Evolutionary conservation across 805 yeast genomes (phyloP).

Genomic region (Teunomyces funiuensis): DNA sequence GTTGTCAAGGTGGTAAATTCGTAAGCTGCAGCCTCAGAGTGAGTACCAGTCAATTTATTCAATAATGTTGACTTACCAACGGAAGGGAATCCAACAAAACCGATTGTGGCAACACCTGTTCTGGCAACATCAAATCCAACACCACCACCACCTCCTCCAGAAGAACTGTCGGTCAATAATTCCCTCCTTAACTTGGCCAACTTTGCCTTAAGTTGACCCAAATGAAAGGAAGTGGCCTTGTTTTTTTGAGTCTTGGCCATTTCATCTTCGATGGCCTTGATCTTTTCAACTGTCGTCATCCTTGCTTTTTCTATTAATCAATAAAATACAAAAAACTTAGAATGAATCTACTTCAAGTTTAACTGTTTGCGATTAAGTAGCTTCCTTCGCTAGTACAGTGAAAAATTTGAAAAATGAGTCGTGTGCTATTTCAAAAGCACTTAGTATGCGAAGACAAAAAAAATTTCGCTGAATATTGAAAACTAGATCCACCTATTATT

Average conservation of each 20-base stretch:
- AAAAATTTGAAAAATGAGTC: slow-evolving; percentile 14
- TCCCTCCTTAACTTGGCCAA: slow-evolving; percentile 94
- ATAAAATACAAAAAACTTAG: background rate
- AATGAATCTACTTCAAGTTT: background rate
- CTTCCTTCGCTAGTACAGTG: slow-evolving; percentile 2
- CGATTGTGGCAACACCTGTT: slow-evolving; percentile 96
- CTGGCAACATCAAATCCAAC: slow-evolving; percentile 97
- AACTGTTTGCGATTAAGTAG: background rate
- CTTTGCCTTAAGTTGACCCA: slow-evolving; percentile 96
- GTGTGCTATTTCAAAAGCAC: slow-evolving; percentile 13
- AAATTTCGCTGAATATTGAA: slow-evolving; percentile 13
- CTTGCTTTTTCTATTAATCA: slow-evolving; percentile 5
- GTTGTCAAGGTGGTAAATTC: slow-evolving; percentile 97
- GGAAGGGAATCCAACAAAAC: slow-evolving; percentile 97
- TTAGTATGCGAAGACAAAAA: slow-evolving; percentile 11
- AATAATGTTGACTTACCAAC: slow-evolving; percentile 88
- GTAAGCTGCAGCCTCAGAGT: slow-evolving; percentile 96
- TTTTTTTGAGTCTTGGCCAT: slow-evolving; percentile 98
- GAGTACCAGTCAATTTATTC: slow-evolving; percentile 89
- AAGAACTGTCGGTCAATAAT: slow-evolving; percentile 63
- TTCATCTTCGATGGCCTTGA: slow-evolving; percentile 91
- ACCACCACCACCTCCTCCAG: slow-evolving; percentile 85
- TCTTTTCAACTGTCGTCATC: slow-evolving; percentile 55
- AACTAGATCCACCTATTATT: background rate
- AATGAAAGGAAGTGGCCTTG: slow-evolving; percentile 95